These are phyloP conservation scores for Pyronema omphalodes DNA, from an alignment of 495 filamentous ascomycete genomes.

Conservation along the genomic window DNA sequence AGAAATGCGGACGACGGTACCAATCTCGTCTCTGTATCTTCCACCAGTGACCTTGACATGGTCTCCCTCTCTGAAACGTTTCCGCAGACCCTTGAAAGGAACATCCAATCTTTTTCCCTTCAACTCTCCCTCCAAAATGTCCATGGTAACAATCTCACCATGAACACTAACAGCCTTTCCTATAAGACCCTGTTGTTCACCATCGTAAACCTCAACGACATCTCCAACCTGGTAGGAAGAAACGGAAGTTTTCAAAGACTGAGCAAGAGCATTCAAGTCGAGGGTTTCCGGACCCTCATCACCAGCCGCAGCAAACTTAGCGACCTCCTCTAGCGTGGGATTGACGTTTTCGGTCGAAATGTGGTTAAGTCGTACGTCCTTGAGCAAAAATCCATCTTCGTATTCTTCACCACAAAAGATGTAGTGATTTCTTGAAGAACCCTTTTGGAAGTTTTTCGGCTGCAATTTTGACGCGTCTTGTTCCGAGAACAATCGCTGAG, in stretches of 20 bases:
- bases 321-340: slow-evolving; percentile 85
- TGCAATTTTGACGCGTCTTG: slow-evolving; percentile 80
- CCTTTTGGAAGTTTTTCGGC: slow-evolving; percentile 47
- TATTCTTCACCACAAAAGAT: slow-evolving; percentile 73
- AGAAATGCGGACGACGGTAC: slow-evolving; percentile 85
- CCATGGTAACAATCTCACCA: slow-evolving; percentile 75
- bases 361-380: slow-evolving; percentile 78
- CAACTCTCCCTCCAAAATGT: slow-evolving; percentile 68
- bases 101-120: slow-evolving; percentile 76
- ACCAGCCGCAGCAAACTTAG: slow-evolving; percentile 61
- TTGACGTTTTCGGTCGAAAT: slow-evolving; percentile 74
- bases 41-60: slow-evolving; percentile 98
- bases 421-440: slow-evolving; percentile 37
- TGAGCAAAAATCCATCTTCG: slow-evolving; percentile 79
- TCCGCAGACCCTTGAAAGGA: slow-evolving; percentile 79
- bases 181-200: slow-evolving; percentile 80
- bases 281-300: slow-evolving; percentile 88
- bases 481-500: slow-evolving; percentile 84
- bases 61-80: slow-evolving; percentile 82
- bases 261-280: slow-evolving; percentile 73
- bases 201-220: slow-evolving; percentile 84
- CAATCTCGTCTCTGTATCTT: slow-evolving; percentile 78
- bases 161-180: slow-evolving; percentile 77
- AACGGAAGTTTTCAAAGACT: slow-evolving; percentile 61
- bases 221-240: slow-evolving; percentile 81